Percentiles rank a stretch among this genome's conserved stretches.
Evolutionary conservation across 129 eudicot species (phyloP).

Genomic region (Arctium lappa): DNA sequence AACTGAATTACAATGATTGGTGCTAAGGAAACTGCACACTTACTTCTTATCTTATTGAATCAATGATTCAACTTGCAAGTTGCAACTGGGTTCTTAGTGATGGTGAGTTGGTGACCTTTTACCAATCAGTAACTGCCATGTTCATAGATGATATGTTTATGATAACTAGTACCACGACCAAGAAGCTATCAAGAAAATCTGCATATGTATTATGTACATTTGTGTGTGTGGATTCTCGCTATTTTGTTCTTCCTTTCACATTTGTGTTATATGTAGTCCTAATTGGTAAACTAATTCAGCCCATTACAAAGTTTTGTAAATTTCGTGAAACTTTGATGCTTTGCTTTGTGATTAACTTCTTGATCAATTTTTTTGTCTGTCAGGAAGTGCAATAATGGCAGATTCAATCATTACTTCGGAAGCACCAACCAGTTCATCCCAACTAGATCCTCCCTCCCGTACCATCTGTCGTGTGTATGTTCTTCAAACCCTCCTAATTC

Average conservation of each 20-base stretch:
- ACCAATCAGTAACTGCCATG: not conserved
- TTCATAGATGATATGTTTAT: not conserved
- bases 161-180: not conserved
- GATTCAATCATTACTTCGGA: slow-evolving; percentile 43
- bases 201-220: not conserved
- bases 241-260: not conserved
- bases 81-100: too few relatives aligned
- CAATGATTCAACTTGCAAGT: not conserved
- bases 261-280: not conserved
- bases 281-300: slow-evolving; percentile 1
- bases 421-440: slow-evolving; percentile 39
- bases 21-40: not conserved
- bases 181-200: not conserved
- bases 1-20: not conserved
- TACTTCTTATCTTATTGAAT: not conserved
- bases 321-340: not conserved
- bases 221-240: not conserved
- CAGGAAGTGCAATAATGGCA: slow-evolving; percentile 36
- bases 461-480: slow-evolving; percentile 79
- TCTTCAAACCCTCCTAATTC: slow-evolving; percentile 2
- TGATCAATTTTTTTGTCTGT: not conserved
- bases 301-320: not conserved
- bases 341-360: not conserved
- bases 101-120: too few relatives aligned
- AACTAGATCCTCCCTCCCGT: slow-evolving; percentile 57